A percentile compares a stretch with the other conserved stretches of the same genome.
These are phyloP conservation scores for Nemania bipapillata DNA, from an alignment of 2,329 filamentous ascomycete species.

Conservation along the genomic window DNA sequence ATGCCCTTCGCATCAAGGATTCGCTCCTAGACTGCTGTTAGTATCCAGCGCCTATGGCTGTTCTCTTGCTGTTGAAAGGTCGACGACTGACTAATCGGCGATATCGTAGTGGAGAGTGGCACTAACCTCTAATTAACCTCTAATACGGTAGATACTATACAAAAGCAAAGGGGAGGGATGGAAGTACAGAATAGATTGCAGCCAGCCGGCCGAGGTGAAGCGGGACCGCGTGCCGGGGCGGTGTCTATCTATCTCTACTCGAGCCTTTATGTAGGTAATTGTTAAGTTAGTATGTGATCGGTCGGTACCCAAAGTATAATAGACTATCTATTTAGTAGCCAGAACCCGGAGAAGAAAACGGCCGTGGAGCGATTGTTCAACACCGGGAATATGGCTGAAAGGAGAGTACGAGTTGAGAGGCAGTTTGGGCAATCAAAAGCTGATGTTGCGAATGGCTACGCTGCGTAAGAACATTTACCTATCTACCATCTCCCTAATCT, in stretches of 20 bases:
- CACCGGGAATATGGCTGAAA: slow-evolving; percentile 3
- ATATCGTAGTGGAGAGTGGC: not conserved
- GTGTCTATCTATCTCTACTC: not conserved
- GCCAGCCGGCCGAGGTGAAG: slow-evolving; percentile 10
- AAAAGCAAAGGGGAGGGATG: not conserved
- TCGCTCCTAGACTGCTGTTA: not conserved
- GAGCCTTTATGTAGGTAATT: too few species aligned
- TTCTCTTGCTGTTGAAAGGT: not conserved
- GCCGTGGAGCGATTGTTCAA: not conserved
- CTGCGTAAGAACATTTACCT: not conserved
- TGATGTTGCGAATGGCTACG: not conserved
- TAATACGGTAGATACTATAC: too few species aligned
- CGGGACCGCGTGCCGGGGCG: slow-evolving; percentile 15
- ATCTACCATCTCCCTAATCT: too few species aligned
- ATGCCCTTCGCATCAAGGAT: slow-evolving; percentile 9
- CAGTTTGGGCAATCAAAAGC: slow-evolving; percentile 1
- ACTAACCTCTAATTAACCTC: too few species aligned
- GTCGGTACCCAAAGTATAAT: too few species aligned
- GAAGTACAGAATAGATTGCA: slow-evolving; percentile 3
- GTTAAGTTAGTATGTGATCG: too few species aligned
- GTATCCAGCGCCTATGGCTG: slow-evolving; percentile 6
- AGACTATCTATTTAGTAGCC: too few species aligned
- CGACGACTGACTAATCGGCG: not conserved
- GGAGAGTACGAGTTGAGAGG: not conserved
- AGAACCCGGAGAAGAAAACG: not conserved